A percentile compares a stretch with the other conserved stretches of the same genome.
These are phyloP conservation scores for Sclerotinia minor DNA, from an alignment of 2,329 filamentous ascomycete species.

Conservation along the genomic window DNA sequence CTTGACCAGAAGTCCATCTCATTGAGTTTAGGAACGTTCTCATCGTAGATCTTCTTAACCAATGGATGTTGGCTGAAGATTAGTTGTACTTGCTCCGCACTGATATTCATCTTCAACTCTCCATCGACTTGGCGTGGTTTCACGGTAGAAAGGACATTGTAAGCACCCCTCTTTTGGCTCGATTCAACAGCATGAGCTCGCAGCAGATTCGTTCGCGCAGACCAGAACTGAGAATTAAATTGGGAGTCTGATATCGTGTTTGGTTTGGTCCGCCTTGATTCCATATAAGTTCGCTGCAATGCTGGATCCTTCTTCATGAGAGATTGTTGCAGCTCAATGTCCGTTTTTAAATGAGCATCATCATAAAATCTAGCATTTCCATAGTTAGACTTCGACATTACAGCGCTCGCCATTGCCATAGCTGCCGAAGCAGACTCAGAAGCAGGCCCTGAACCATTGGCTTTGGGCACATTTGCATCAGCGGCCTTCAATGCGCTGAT, in stretches of 20 bases:
- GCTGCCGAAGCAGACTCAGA: constrained; percentile 58
- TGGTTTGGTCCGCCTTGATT: constrained; percentile 79
- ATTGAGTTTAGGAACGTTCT: constrained; percentile 79
- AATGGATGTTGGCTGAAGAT: constrained; percentile 93
- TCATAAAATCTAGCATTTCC: constrained; percentile 70
- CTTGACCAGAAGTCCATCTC: constrained; percentile 88
- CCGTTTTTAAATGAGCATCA: constrained; percentile 72
- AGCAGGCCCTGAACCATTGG: constrained; percentile 44
- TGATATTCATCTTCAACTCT: constrained; percentile 78
- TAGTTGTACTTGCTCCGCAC: constrained; percentile 86
- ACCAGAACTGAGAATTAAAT: constrained; percentile 95
- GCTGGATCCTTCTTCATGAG: constrained; percentile 77
- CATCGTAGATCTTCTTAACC: constrained; percentile 86
- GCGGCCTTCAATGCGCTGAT: constrained; percentile 58
- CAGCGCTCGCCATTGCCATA: constrained; percentile 76
- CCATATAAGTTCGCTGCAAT: constrained; percentile 82
- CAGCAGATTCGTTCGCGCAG: constrained; percentile 78
- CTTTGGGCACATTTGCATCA: constrained; percentile 40
- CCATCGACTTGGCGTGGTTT: constrained; percentile 77
- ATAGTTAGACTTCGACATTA: constrained; percentile 50
- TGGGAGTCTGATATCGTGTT: constrained; percentile 76
- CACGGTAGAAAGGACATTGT: constrained; percentile 89
- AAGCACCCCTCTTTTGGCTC: constrained; percentile 81
- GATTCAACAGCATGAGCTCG: constrained; percentile 88
- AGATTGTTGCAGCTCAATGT: constrained; percentile 83